Percentiles rank a stretch among this genome's conserved stretches.
phyloP scores from a whole-genome alignment of 2,329 filamentous ascomycete genomes.

The Cryphonectria nitschkei region DNA sequence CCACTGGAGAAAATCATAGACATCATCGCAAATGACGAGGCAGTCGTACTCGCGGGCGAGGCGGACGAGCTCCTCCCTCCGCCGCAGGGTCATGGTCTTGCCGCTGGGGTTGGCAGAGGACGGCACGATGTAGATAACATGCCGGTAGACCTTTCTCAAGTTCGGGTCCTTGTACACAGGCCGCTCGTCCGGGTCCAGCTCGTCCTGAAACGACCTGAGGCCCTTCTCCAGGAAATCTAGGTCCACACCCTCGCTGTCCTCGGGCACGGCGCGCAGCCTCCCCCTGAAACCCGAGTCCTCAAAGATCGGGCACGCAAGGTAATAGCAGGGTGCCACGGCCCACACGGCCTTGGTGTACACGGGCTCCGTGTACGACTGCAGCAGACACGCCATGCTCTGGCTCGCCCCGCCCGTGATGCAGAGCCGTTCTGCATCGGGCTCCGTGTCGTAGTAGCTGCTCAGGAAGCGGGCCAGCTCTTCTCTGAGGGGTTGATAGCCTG shows the following conservation, averaged over 20 bases:
- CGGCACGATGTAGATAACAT: conserved; percentile 87
- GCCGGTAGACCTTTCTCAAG: conserved; percentile 78
- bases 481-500: conserved; percentile 72
- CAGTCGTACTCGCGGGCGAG: conserved; percentile 80
- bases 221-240: conserved; percentile 60
- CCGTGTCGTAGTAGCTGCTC: conserved; percentile 58
- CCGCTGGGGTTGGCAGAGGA: conserved; percentile 89
- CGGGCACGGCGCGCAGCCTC: conserved; percentile 70
- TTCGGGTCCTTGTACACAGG: conserved; percentile 51
- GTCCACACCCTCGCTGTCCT: conserved; percentile 79
- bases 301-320: conserved; percentile 84
- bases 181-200: conserved; percentile 26
- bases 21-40: conserved; percentile 85
- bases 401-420: conserved; percentile 85
- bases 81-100: conserved; percentile 73
- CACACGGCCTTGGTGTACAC: conserved; percentile 74
- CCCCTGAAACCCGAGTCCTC: conserved; percentile 76
- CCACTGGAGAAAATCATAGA: conserved; percentile 94
- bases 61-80: conserved; percentile 70
- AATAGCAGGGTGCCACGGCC: conserved; percentile 82
- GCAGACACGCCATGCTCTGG: conserved; percentile 76
- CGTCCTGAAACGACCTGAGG: conserved; percentile 43
- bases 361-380: conserved; percentile 82
- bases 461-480: conserved; percentile 73
- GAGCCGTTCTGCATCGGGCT: conserved; percentile 60